Evolutionary conservation across 139 green algal genomes (phyloP), one percentile per base, ranked within the genome.

Genomic region (Dunaliella primolecta): DNA sequence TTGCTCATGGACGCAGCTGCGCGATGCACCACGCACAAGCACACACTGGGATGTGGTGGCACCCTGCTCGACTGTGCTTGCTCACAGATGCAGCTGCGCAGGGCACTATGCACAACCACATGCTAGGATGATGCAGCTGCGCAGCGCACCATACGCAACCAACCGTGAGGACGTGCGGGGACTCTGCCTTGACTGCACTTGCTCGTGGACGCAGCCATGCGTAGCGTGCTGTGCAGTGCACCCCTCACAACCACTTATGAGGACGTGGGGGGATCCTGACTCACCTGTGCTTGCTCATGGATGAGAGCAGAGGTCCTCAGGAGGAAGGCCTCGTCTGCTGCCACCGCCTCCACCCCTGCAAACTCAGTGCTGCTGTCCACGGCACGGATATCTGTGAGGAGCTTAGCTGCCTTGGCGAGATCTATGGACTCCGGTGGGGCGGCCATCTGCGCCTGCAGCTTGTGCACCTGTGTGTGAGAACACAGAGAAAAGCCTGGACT

Each of bases 321-420:
- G 46, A 97, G 76, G 83, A 95, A 97, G 1, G 89, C 89, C 0
- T 84, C 87, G 79, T 97, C 93, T 0, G 88, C 89, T 0, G 92
- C 92, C n/a, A 93, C 84, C 0, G 87, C 87, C 21, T 89, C 83
- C 0, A 98, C 83, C 2, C 89, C 90, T 0, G 78, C 78, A 25
- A 97, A 81, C 82, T 97, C 91, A 1, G 78, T 89, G 75, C 95
- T 93, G 0, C 35, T 78, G 55, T 89, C 86, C 1, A 93, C 86
- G 0, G 88, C 84, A 0, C 82, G 46, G 29, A 97, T 91, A 74
- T 98, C 95, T 30, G 88, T 90, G 24, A 97, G 84, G 31, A 98
- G 92, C 86, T 93, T 94, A 3, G 95, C 95, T 0, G 94, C 93
- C 79, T 98, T 98, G 25, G 94, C 93, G 7, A 97, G 85, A 82